Evolutionary conservation across 73 alveolate species (phyloP), one percentile per base, ranked within the genome.

Genomic region (Paramecium octaurelia): DNA sequence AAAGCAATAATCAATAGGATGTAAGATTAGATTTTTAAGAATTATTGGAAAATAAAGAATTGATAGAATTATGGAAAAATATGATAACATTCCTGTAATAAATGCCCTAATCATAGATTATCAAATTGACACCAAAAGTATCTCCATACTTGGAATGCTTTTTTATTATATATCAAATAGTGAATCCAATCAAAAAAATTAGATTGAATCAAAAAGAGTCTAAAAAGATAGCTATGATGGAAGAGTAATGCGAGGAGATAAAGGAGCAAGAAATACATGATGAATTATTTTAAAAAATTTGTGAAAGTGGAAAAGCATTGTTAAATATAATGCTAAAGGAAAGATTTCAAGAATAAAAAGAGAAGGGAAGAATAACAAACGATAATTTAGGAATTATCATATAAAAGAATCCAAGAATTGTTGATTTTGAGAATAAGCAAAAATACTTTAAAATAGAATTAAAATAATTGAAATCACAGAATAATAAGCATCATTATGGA

Each of bases 341-440:
- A 43, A 73, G 59, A 34, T 20, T 73, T 29, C 8, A 73, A 36
- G 87, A 73, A 73, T 20, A 0, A 35, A 31, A 43, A 40, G 59
- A 40, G 18, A 34, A 73, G 27, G 42, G 59, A 36, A 73, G 4
- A 73, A 35, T 73, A n/a, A 38, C 16, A 43, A 73, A 34, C 35
- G 93, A 87, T 36, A 86, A 59, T 9, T 60, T 87, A 18, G 93
- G 85, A 60, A 87, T 87, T 14, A 87, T 87, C 6, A 48, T 87
- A 40, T 43, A 7, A 36, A 87, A 77, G 24, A 73, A 87, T 38
- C 93, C 93, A 2, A 58, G 60, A 18, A 43, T 87, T 7, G 85
- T 87, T 9, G 93, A 87, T 24, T 87, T 87, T 87, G 93, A 87
- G 8, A 87, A 87, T 68, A 87, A 87, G 12, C 18, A 60, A 34